Evolutionary conservation across 441 rosid genomes (phyloP), one percentile per base, ranked within the genome.

Genomic region (Breynia disticha): DNA sequence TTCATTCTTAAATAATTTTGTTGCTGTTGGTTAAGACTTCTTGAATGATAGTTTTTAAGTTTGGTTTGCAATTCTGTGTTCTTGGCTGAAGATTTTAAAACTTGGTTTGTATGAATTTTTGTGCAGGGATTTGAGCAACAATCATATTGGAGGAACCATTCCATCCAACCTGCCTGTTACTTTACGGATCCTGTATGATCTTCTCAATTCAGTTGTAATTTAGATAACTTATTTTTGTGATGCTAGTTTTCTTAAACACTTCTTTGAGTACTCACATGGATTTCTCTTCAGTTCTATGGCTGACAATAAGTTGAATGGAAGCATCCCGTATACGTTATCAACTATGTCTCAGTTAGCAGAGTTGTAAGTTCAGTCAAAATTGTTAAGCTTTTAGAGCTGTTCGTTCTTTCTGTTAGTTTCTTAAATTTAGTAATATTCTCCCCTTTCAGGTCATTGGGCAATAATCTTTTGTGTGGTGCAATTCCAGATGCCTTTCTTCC

Each of bases 71-170:
- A 28, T 28, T 28, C 35, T 28, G 35, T 28, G 35, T 28, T 28
- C 35, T 28, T 28, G 35, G 35, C 5, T 28, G 35, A 28, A 28
- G 35, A 4, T 28, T 28, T 9, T 1, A 28, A 28, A 28, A 28
- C 8, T 28, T 28, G 35, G 35, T 28, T 9, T 28, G 35, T 28
- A 4, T 28, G 35, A 28, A 28, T n/a, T 28, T 28, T 55, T 67
- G 57, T 61, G 61, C 90, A 93, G 99, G 67, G 97, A 86, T 79
- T 61, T 93, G 50, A 84, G 96, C 68, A 66, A 77, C 75, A 93
- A 93, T 71, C 86, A 70, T 57, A 82, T 93, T 16, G 81, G 84
- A 52, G 99, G 99, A 68, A 72, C 64, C 45, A 70, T 93, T 64
- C 98, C 97, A 10, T 74, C 74, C 54, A 72, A 57, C 67, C 69